phyloP scores from a whole-genome alignment of 2,329 filamentous ascomycete genomes.

The Diaporthe vaccinii region DNA sequence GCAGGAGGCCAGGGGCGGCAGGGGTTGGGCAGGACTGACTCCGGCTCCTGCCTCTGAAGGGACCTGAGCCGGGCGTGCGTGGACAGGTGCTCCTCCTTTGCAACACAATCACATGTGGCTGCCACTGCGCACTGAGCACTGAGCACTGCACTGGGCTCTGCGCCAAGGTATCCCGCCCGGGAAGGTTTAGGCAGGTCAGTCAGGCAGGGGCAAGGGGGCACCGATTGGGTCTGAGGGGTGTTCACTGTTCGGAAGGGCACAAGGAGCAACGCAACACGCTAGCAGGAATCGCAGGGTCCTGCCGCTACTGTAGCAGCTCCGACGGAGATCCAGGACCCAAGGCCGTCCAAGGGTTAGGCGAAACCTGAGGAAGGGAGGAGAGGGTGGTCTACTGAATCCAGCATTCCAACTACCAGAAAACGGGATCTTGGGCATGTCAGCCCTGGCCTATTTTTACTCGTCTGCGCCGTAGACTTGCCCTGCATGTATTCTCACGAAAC shows the following conservation, averaged over 20 bases:
- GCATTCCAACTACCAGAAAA: slow-evolving; percentile 4
- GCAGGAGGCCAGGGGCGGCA: neutral
- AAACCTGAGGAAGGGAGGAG: neutral
- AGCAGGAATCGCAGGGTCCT: slow-evolving; percentile 15
- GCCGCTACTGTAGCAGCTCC: neutral
- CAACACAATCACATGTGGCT: slow-evolving; percentile 12
- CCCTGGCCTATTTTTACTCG: slow-evolving; percentile 1
- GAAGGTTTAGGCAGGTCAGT: neutral
- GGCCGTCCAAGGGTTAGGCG: neutral
- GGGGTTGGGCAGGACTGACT: slow-evolving; percentile 7
- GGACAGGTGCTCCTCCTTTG: neutral
- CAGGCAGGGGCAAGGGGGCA: slow-evolving; percentile 10
- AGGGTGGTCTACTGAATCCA: neutral
- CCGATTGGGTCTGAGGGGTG: neutral
- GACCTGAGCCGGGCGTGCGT: neutral
- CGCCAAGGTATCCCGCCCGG: neutral
- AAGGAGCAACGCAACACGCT: slow-evolving; percentile 8
- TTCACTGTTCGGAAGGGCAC: neutral
- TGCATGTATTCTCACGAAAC: neutral
- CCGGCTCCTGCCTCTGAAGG: neutral
- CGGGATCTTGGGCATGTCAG: neutral
- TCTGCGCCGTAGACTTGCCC: neutral
- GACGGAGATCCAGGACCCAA: neutral
- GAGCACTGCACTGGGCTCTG: neutral
- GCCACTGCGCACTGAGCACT: slow-evolving; percentile 9